These are phyloP conservation scores for Dactylis glomerata DNA, from an alignment of 176 grass and related monocot genomes.

Conservation along the genomic window DNA sequence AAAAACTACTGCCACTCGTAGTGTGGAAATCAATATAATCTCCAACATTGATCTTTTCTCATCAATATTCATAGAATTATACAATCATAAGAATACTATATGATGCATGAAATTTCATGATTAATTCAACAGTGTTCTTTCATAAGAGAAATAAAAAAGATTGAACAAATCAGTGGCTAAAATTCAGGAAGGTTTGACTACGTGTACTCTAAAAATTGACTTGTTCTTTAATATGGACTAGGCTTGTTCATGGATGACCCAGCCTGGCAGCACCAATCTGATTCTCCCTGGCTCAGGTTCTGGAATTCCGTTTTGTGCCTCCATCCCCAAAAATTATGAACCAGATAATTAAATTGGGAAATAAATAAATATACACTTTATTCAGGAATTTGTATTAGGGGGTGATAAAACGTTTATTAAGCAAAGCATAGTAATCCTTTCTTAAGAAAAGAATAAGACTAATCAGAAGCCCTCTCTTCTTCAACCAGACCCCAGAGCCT, in stretches of 20 bases:
- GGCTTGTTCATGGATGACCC: background rate
- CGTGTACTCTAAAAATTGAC: background rate
- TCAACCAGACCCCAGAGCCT: background rate
- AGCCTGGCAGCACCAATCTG: background rate
- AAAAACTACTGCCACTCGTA: background rate
- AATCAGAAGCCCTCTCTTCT: background rate
- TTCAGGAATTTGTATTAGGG: background rate
- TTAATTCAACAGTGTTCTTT: background rate
- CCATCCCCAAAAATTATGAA: background rate
- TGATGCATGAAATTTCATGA: background rate
- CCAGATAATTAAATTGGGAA: background rate
- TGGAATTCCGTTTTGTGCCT: background rate
- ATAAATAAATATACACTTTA: background rate
- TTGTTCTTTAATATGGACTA: background rate
- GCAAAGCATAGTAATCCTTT: background rate
- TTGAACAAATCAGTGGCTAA: background rate
- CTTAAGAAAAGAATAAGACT: background rate
- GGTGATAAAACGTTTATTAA: background rate
- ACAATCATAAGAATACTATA: background rate
- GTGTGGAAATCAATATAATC: background rate
- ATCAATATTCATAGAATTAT: background rate
- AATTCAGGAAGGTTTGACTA: background rate
- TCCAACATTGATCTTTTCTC: slow-evolving; percentile 1
- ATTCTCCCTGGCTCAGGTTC: background rate
- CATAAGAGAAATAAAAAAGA: background rate